Evolutionary conservation across 176 grass and related monocot genomes (phyloP).

Genomic region (Carex littledalei): DNA sequence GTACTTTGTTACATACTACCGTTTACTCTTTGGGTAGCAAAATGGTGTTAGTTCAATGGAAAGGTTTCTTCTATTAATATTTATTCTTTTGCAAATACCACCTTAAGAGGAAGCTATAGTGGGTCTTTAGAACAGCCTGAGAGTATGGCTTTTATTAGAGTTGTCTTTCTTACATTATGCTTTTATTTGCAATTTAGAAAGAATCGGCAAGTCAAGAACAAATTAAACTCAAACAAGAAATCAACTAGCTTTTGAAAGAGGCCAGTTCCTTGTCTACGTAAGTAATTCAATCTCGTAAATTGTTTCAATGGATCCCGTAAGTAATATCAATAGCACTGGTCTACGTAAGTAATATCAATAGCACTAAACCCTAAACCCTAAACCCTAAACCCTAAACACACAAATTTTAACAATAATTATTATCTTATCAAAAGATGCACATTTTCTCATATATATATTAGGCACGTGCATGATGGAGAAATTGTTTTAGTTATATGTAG

Average conservation of each 20-base stretch:
- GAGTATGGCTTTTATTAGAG: not conserved
- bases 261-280: slow-evolving; percentile 64
- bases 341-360: too few relatives aligned
- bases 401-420: too few relatives aligned
- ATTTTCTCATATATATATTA: too few relatives aligned
- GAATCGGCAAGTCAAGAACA: slow-evolving; percentile 45
- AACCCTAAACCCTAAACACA: too few relatives aligned
- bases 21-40: not conserved
- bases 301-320: too few relatives aligned
- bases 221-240: slow-evolving; percentile 55
- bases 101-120: not conserved
- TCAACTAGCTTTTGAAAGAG: slow-evolving; percentile 70
- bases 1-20: not conserved
- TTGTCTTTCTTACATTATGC: slow-evolving; percentile 5
- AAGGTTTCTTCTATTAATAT: not conserved
- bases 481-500: not conserved
- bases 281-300: slow-evolving; percentile 5
- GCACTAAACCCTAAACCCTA: too few relatives aligned
- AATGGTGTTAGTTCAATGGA: not conserved
- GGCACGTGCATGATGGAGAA: not conserved
- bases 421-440: too few relatives aligned
- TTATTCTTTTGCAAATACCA: not conserved
- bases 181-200: slow-evolving; percentile 38
- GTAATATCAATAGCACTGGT: too few relatives aligned
- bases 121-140: not conserved